These are phyloP conservation scores for Colletotrichum salicis DNA, from an alignment of 2,329 filamentous ascomycete species.

Conservation along the genomic window DNA sequence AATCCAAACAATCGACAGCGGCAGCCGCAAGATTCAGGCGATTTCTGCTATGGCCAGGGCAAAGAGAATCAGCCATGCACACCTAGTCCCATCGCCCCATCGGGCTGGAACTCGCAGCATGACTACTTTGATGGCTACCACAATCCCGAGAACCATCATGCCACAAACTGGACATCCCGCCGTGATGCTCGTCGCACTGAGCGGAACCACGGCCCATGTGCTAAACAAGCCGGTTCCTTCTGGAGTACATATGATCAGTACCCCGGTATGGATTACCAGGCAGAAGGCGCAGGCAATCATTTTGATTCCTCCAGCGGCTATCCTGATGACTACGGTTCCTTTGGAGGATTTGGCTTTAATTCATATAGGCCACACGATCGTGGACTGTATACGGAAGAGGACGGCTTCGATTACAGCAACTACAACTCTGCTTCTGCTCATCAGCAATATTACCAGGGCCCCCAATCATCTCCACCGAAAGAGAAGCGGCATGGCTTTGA, in stretches of 20 bases:
- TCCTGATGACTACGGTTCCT: not conserved
- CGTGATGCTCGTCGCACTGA: not conserved
- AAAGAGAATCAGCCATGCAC: slow-evolving; percentile 22
- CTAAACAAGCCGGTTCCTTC: not conserved
- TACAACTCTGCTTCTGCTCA: not conserved
- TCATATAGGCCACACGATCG: not conserved
- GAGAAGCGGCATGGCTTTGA: not conserved
- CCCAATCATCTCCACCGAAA: not conserved
- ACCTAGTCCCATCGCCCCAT: not conserved
- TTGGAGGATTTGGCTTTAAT: not conserved
- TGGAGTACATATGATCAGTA: not conserved
- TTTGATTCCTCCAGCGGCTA: not conserved
- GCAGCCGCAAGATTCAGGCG: not conserved
- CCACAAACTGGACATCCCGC: not conserved
- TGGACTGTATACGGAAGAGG: not conserved
- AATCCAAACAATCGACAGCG: slow-evolving; percentile 5
- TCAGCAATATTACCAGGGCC: not conserved
- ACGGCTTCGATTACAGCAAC: not conserved
- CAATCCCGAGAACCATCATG: not conserved
- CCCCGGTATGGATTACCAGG: not conserved
- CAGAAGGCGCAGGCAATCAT: not conserved
- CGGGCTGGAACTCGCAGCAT: not conserved
- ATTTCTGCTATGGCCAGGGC: not conserved
- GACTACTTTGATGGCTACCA: not conserved
- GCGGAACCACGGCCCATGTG: not conserved